Conservation (phyloP, 805 yeast species). For the Yamadazyma laniorum region DNA sequence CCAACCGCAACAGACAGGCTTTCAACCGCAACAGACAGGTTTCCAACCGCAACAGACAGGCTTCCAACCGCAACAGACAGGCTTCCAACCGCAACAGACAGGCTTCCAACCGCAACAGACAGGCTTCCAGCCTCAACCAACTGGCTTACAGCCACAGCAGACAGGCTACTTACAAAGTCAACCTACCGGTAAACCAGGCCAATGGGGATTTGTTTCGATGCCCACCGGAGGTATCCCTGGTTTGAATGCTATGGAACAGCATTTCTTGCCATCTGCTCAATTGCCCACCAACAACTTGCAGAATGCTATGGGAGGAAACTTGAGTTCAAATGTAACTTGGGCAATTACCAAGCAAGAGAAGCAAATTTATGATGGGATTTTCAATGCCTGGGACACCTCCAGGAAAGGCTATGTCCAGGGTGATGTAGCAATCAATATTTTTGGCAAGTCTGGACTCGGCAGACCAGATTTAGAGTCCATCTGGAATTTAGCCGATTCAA, state of each 20-base stretch:
- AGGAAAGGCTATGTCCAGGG: constrained; percentile 74
- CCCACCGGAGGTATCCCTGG: constrained; percentile 75
- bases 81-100: constrained; percentile 20
- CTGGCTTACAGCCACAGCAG: constrained; percentile 32
- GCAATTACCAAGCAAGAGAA: constrained; percentile 88
- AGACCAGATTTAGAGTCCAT: constrained; percentile 84
- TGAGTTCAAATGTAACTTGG: constrained; percentile 64
- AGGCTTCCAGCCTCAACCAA: constrained; percentile 22
- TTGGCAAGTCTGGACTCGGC: constrained; percentile 86
- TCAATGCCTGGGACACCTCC: constrained; percentile 78
- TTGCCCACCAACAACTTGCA: constrained; percentile 38
- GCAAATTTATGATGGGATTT: constrained; percentile 79
- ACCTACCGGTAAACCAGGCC: constrained; percentile 69
- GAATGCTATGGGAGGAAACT: constrained; percentile 40
- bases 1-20: constrained; percentile 17
- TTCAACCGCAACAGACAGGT: constrained; percentile 18
- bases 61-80: constrained; percentile 27
- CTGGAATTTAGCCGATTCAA: constrained; percentile 86
- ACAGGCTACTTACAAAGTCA: constrained; percentile 48
- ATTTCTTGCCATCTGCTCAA: constrained; percentile 57
- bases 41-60: constrained; percentile 24
- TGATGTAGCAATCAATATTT: constrained; percentile 76
- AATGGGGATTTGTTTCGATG: constrained; percentile 73
- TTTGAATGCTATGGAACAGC: constrained; percentile 61
- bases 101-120: constrained; percentile 21